phyloP scores from a whole-genome alignment of 345 rosid species.

The Gossypium turneri region DNA sequence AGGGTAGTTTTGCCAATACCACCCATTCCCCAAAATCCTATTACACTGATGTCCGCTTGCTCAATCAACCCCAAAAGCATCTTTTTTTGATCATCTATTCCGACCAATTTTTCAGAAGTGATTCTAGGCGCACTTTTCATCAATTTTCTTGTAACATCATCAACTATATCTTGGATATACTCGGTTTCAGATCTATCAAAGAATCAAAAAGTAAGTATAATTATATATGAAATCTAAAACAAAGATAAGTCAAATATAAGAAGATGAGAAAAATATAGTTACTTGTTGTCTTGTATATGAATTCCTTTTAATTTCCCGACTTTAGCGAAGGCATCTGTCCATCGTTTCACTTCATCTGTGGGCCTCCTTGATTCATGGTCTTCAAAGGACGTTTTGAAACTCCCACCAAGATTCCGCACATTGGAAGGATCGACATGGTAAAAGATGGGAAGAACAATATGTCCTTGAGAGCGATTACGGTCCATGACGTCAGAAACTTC shows the following conservation, averaged over 20 bases:
- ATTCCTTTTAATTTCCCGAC: background rate
- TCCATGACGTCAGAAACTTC: background rate
- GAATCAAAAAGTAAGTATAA: background rate
- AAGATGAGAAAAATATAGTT: background rate
- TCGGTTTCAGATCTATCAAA: background rate
- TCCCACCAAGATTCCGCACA: background rate
- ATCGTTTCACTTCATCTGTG: background rate
- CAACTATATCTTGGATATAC: background rate
- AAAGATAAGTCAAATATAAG: background rate
- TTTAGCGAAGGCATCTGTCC: background rate
- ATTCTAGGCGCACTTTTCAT: background rate
- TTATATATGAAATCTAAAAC: background rate
- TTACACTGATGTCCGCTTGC: background rate
- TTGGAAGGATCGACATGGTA: background rate
- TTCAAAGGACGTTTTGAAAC: background rate
- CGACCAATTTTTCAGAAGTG: background rate
- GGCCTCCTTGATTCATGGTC: background rate
- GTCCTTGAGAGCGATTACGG: background rate
- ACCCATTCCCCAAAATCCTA: slow-evolving; percentile 2
- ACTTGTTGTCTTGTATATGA: background rate
- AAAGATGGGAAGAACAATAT: background rate
- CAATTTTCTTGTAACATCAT: background rate
- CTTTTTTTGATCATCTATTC: background rate
- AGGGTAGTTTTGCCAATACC: background rate
- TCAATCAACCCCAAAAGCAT: background rate